Percentiles rank a stretch among this genome's conserved stretches.
These are phyloP conservation scores for Gynandropsis gynandra DNA, from an alignment of 345 rosid genomes.

Conservation along the genomic window DNA sequence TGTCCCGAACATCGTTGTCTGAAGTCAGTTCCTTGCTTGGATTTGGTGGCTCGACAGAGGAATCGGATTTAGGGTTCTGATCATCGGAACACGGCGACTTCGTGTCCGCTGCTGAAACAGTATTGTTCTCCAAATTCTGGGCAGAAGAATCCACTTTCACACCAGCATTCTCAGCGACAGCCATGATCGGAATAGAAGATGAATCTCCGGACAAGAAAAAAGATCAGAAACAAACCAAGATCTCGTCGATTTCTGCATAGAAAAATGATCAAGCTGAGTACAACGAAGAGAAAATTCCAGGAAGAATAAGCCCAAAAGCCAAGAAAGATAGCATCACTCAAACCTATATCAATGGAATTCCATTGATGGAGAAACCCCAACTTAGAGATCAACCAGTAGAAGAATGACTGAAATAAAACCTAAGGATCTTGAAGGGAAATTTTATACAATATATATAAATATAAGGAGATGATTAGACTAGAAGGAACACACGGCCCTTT, in stretches of 20 bases:
- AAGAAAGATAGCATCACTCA: slow-evolving; percentile 15
- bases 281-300: slow-evolving; percentile 4
- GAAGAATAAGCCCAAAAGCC: not conserved
- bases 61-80: slow-evolving; percentile 43
- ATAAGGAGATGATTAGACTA: slow-evolving; percentile 13
- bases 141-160: slow-evolving; percentile 53
- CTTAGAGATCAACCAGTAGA: slow-evolving; percentile 25
- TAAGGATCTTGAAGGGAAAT: not conserved
- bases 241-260: slow-evolving; percentile 28
- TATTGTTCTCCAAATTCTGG: slow-evolving; percentile 56
- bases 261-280: slow-evolving; percentile 10
- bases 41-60: slow-evolving; percentile 23
- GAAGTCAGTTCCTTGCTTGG: slow-evolving; percentile 20
- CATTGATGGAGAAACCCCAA: slow-evolving; percentile 26
- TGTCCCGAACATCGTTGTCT: slow-evolving; percentile 23
- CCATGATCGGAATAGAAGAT: slow-evolving; percentile 49
- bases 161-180: slow-evolving; percentile 90
- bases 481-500: slow-evolving; percentile 13
- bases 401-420: slow-evolving; percentile 20
- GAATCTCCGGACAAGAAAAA: not conserved
- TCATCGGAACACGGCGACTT: slow-evolving; percentile 36
- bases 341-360: slow-evolving; percentile 33
- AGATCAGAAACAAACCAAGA: slow-evolving; percentile 21
- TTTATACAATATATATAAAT: not conserved
- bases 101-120: slow-evolving; percentile 42